Base-by-base conservation (phyloP, 2,329 filamentous ascomycete genomes). In the Colletotrichum musae region DNA sequence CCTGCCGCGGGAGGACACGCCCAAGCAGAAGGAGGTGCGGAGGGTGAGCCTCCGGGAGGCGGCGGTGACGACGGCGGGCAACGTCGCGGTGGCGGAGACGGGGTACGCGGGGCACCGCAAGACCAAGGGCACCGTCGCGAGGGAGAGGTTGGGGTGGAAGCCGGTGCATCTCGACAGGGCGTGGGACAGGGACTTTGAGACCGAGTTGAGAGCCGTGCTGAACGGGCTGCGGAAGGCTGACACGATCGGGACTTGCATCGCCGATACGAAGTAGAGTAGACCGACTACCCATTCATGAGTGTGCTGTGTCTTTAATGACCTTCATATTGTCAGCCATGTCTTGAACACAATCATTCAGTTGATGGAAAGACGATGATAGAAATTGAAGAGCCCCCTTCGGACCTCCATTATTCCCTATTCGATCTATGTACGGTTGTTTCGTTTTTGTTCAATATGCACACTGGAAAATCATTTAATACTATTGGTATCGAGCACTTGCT, bases 371-470 rank as follows among this genome's bases (percentile, higher is more conserved):
- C 12, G 16, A 16, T 43, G 41, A 43, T 5, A 16, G 13, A 43
- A 16, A 15, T 43, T 43, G 41, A 43, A 16, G 18, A 50, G 47
- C 24, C 16, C 6, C 6, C 10, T 32, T 15, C 12, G 12, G 16
- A 7, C 26, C 26, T 53, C 39, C 52, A 41, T 36, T 48, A 28
- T 16, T 28, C 39, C 18, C 50, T 60, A 18, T 26, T 9, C 50
- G n/a, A 16, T 47, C 26, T 57, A 56, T 69, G 43, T 65, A 48
- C 56, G 18, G 36, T 10, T n/a, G 47, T 4, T 41, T 13, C 53
- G 39, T 16, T n/a, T 53, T 58, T 26, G 43, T 15, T 66, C 41
- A 69, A 66, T 69, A 69, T 69, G 51, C 56, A 69, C 66, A 69
- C 50, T 28, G 50, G 56, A 69, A 60, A 51, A 66, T 15, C 43